Evolutionary conservation across 176 grass and related monocot genomes (phyloP).

Genomic region (Bothriochloa decipiens): DNA sequence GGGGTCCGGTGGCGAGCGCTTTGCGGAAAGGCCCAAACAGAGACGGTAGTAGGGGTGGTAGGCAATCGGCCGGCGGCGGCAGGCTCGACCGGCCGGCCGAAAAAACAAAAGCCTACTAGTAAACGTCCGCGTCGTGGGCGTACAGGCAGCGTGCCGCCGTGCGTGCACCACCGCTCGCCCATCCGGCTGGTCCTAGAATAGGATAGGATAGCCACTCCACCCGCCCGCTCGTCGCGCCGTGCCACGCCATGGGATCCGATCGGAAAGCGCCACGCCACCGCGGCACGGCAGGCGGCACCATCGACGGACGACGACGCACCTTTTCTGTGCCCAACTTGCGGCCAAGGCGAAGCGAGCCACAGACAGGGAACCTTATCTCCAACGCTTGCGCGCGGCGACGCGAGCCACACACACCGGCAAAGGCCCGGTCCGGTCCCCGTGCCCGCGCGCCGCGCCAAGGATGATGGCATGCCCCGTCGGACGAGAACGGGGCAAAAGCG

Average conservation of each 20-base stretch:
- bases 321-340: constrained; percentile 8
- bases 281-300: background rate
- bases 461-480: background rate
- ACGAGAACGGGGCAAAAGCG: constrained; percentile 19
- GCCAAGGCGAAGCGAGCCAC: background rate
- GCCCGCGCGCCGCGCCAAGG: constrained; percentile 22
- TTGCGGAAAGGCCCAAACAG: background rate
- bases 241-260: background rate
- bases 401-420: background rate
- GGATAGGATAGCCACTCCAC: constrained; percentile 41
- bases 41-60: background rate
- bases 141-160: background rate
- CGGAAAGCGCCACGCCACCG: constrained; percentile 13
- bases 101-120: background rate
- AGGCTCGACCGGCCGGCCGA: background rate
- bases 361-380: constrained; percentile 40
- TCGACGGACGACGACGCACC: background rate
- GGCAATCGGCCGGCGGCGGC: background rate
- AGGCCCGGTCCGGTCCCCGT: background rate
- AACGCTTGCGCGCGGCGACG: background rate
- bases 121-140: background rate
- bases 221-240: background rate
- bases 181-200: constrained; percentile 33
- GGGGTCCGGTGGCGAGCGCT: background rate
- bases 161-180: background rate